These are phyloP conservation scores for Arthromyces matolae DNA, from an alignment of 768 basidiomycete genomes.

Conservation along the genomic window DNA sequence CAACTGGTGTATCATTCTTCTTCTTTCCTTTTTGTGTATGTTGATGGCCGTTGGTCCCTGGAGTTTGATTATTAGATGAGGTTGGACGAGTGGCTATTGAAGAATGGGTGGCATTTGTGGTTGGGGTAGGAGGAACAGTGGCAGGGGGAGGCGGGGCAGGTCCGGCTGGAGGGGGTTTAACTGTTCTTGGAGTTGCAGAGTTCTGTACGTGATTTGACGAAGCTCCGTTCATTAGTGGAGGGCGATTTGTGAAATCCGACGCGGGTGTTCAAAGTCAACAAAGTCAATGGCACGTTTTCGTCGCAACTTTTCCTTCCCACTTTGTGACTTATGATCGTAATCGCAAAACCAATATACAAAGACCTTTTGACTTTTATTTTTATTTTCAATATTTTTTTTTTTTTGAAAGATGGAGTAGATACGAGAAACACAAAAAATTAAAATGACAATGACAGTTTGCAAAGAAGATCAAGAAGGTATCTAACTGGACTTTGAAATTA, in stretches of 20 bases:
- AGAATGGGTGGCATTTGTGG: slow-evolving; percentile 34
- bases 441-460: no score
- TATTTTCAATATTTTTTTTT: no score
- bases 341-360: no score
- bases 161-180: slow-evolving; percentile 53
- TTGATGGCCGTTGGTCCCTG: slow-evolving; percentile 41
- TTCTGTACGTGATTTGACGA: slow-evolving; percentile 31
- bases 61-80: slow-evolving; percentile 29
- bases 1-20: slow-evolving; percentile 67
- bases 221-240: slow-evolving; percentile 47
- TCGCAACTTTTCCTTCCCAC: neutral
- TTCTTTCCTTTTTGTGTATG: slow-evolving; percentile 62
- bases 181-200: slow-evolving; percentile 34
- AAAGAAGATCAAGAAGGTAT: no score
- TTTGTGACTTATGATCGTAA: no score
- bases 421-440: no score
- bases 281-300: slow-evolving; percentile 5
- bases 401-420: no score
- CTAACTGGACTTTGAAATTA: no score
- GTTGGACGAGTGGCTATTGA: slow-evolving; percentile 26
- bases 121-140: slow-evolving; percentile 53
- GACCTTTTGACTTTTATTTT: no score
- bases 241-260: slow-evolving; percentile 12
- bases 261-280: slow-evolving; percentile 15
- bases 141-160: slow-evolving; percentile 61